Evolutionary conservation across 768 basidiomycete genomes (phyloP).

Genomic region (Chalciporus chontae): DNA sequence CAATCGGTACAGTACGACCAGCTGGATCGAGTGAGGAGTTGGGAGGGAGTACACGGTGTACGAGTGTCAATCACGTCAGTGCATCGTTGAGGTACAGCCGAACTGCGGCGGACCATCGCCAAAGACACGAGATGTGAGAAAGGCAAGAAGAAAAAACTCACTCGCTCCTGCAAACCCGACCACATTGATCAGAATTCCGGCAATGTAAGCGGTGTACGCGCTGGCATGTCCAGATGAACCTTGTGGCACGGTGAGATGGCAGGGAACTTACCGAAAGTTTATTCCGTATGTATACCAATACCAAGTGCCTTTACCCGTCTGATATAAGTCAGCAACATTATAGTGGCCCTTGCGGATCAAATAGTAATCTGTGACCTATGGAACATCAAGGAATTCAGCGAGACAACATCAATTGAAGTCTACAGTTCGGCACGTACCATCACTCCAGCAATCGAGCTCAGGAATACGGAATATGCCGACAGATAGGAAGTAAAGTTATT

Average conservation of each 20-base stretch:
- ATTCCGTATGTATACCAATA: constrained; percentile 74
- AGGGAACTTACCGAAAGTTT: constrained; percentile 54
- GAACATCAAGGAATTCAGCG: neutral
- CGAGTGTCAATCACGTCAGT: constrained; percentile 1
- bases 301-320: constrained; percentile 52
- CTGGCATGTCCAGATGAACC: constrained; percentile 27
- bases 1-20: constrained; percentile 58
- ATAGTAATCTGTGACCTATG: constrained; percentile 75
- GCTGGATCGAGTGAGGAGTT: constrained; percentile 29
- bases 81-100: neutral
- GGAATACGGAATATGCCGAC: constrained; percentile 77
- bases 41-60: neutral
- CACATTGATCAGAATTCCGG: constrained; percentile 79
- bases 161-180: constrained; percentile 79
- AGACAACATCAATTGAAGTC: too few species aligned
- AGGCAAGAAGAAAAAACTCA: constrained; percentile 27
- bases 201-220: constrained; percentile 63
- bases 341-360: constrained; percentile 67
- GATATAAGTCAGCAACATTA: constrained; percentile 70
- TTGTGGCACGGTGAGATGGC: constrained; percentile 6
- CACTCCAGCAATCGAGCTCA: constrained; percentile 77
- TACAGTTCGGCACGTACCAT: constrained; percentile 45
- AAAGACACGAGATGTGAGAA: neutral
- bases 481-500: constrained; percentile 80
- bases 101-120: neutral